A percentile compares a stretch with the other conserved stretches of the same genome.
Conservation (phyloP, 2,329 filamentous ascomycete species). For the Penicillium rolfsii region DNA sequence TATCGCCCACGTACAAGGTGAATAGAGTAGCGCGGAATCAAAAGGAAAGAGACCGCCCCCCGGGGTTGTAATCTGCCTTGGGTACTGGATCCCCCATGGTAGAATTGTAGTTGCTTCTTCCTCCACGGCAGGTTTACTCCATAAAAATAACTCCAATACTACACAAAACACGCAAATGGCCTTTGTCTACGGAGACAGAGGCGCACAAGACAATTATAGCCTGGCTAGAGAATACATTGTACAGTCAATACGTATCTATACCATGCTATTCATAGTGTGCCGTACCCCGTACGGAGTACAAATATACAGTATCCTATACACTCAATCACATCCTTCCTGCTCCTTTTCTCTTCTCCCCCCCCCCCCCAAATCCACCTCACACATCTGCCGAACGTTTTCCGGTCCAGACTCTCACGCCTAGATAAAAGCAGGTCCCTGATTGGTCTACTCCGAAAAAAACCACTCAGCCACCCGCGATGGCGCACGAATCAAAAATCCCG, state of each 20-base stretch:
- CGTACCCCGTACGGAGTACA: not conserved
- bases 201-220: not conserved
- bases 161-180: not conserved
- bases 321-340: not conserved
- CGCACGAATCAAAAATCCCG: constrained; percentile 23
- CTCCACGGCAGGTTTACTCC: not conserved
- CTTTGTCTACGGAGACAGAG: not conserved
- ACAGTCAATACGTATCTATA: not conserved
- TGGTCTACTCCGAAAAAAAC: constrained; percentile 12
- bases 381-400: constrained; percentile 24
- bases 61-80: not conserved
- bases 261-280: not conserved
- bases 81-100: not conserved
- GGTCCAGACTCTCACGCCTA: constrained; percentile 19
- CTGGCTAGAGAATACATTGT: not conserved
- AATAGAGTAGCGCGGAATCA: not conserved
- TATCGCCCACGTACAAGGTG: not conserved
- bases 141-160: not conserved
- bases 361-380: constrained; percentile 17
- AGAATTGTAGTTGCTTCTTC: not conserved
- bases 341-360: not conserved
- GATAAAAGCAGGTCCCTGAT: constrained; percentile 14
- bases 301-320: not conserved
- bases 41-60: not conserved
- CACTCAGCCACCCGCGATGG: constrained; percentile 7